Evolutionary conservation across 164 flowering plant genomes (phyloP), one percentile per base, ranked within the genome.

Genomic region (Saururus chinensis): DNA sequence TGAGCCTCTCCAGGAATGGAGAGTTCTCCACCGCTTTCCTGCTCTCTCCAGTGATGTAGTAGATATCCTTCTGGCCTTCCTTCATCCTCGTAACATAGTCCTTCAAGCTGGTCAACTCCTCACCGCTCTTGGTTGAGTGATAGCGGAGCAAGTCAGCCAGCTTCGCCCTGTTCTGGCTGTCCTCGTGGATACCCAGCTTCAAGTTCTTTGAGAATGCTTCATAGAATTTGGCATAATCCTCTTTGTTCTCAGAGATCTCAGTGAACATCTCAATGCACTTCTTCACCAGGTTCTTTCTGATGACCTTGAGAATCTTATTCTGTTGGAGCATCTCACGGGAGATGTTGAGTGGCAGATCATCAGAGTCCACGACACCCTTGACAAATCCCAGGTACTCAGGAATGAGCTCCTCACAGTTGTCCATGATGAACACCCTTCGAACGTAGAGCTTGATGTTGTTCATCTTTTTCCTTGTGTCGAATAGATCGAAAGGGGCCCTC

Each of bases 101-200:
- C 57, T 67, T 61, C 49, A 67, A 52, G 40, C 74, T 71, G 14
- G 74, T 72, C 81, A 82, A 23, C 70, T 82, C 84, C 59, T 82
- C 86, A 19, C 76, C 76, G 60, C 79, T 76, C 66, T 70, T 76
- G 26, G 79, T 73, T 0, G 79, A 76, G 63, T 70, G 64, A 62
- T 73, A 76, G 22, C 79, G 45, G 42, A 76, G 68, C 51, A 76
- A 30, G 11, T 76, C 79, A 42, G 79, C 76, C 35, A 76, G 37
- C 61, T 73, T 76, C 0, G 74, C 1, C 72, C 62, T 76, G 77
- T 76, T 76, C 64, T 68, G 72, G n/a, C 64, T 20, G 23, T 76
- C 79, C 57, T 73, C 79, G n/a, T 76, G 79, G 62, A 76, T 73
- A 12, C 79, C 79, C 26, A 76, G 66, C 63, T 76, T 76, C 23